Percentiles rank a stretch among this genome's conserved stretches.
Conservation (phyloP, 2,329 filamentous ascomycete genomes). For the Neurospora sp. region DNA sequence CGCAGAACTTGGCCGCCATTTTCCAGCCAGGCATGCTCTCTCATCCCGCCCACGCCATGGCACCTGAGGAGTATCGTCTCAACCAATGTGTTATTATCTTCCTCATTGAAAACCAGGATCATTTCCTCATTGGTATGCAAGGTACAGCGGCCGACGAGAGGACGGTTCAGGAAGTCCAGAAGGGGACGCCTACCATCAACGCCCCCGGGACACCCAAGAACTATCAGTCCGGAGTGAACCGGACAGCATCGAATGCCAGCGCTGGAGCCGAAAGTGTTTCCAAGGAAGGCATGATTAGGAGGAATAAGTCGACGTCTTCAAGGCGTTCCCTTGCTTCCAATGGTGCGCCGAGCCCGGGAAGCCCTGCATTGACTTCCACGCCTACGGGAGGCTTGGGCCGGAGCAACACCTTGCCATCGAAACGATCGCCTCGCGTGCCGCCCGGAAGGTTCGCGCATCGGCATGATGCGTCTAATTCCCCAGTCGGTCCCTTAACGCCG, state of each 20-base stretch:
- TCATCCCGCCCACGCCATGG: conserved; percentile 91
- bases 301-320: conserved; percentile 92
- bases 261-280: conserved; percentile 80
- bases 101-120: conserved; percentile 95
- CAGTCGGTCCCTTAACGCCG: conserved; percentile 24
- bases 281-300: conserved; percentile 66
- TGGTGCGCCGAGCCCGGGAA: conserved; percentile 59
- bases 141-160: conserved; percentile 94
- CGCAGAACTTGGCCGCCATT: conserved; percentile 87
- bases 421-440: conserved; percentile 66
- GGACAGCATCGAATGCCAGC: conserved; percentile 81
- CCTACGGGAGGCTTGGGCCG: conserved; percentile 47
- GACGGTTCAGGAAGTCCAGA: conserved; percentile 53
- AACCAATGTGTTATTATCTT: conserved; percentile 98
- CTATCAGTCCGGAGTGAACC: conserved; percentile 49
- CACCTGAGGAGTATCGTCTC: conserved; percentile 82
- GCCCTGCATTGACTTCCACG: conserved; percentile 43
- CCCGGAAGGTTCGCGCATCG: conserved; percentile 52
- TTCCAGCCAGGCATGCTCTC: conserved; percentile 96
- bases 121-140: conserved; percentile 97
- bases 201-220: conserved; percentile 39
- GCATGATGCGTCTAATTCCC: conserved; percentile 21
- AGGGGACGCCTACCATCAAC: conserved; percentile 53
- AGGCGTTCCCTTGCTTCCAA: conserved; percentile 69
- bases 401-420: conserved; percentile 91